Conservation (phyloP, 495 filamentous ascomycete species). For the Aspergillus cavernicola region DNA sequence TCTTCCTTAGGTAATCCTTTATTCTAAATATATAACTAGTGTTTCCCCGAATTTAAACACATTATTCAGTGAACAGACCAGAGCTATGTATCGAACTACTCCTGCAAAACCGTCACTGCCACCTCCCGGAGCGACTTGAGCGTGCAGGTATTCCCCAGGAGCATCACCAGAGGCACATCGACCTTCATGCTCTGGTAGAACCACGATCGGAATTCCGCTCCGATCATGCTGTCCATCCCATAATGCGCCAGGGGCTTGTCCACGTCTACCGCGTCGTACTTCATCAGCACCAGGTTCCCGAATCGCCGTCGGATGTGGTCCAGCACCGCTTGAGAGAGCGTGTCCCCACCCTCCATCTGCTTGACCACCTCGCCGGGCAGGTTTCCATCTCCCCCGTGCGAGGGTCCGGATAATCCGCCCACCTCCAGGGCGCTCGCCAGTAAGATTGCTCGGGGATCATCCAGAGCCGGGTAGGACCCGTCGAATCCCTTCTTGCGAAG, state of each 20-base stretch:
- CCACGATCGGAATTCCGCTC: not conserved
- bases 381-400: not conserved
- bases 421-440: not conserved
- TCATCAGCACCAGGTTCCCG: not conserved
- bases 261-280: not conserved
- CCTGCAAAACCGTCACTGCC: not conserved
- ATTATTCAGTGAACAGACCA: too few species aligned
- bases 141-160: not conserved
- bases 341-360: not conserved
- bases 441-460: not conserved
- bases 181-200: not conserved
- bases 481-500: not conserved
- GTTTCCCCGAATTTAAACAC: too few species aligned
- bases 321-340: not conserved
- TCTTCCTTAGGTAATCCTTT: too few species aligned
- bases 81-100: not conserved
- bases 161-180: not conserved
- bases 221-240: not conserved
- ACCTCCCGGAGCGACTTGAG: not conserved
- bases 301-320: not conserved
- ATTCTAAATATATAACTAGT: too few species aligned
- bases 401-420: not conserved
- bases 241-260: not conserved
- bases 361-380: not conserved
- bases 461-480: not conserved